Evolutionary conservation across 78 protist species (phyloP), one percentile per base, ranked within the genome.

Genomic region (Dictyostelium brefeldianum): DNA sequence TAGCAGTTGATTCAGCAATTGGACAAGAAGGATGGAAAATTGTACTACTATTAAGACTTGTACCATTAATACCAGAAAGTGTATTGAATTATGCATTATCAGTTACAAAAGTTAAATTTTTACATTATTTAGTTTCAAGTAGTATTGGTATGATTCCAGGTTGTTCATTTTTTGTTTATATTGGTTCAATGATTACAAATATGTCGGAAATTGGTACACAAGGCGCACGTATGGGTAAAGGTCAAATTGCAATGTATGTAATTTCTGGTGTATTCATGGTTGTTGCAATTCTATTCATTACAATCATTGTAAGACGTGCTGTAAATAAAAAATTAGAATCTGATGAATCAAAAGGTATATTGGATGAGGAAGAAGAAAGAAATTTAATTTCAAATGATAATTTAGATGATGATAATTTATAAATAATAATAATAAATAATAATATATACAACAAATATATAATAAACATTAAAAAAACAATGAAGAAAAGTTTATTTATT

Each of bases 21-120:
- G 93, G 93, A 31, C 93, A 87, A 87, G 84, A 87, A 12, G 93
- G 93, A 22, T 87, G 93, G 93, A 87, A 87, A 25, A 87, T 87
- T 77, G 93, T 87, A 27, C 64, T 87, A 25, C 20, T 87, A 50
- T 43, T 87, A 9, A 75, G 93, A 77, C 7, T 87, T 1, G 78
- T 84, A 64, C 93, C 93, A 0, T 77, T 87, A 5, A 67, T 87
- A 7, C 93, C 93, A 14, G 93, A 87, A 36, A 65, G 80, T 50
- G 17, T 87, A 64, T 54, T 87, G 31, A 87, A 87, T 54, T 87
- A 87, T 78, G 83, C 93, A 20, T 29, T 87, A 36, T 70, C 93
- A 46, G 93, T 87, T 0, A 87, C 93, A 6, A 75, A 64, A 25
- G 78, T 87, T n/a, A 59, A 64, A 5, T 64, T 78, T 25, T 54